Evolutionary conservation across 768 basidiomycete genomes (phyloP), one percentile per base, ranked within the genome.

Genomic region (Suillus cothurnatus): DNA sequence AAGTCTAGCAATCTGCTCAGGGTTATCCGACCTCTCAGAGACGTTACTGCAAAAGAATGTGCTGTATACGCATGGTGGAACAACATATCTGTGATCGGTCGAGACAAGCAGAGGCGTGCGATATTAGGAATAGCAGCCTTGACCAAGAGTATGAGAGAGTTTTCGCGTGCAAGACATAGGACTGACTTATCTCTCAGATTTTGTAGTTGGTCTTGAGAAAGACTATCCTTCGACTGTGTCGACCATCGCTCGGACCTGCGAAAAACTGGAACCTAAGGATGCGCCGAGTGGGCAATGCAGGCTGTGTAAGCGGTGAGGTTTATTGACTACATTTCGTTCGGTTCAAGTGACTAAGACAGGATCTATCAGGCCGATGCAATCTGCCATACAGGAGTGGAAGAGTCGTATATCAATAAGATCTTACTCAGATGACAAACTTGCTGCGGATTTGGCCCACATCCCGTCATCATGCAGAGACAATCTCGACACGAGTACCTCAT

Each of bases 171-270:
- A 63, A 45, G 36, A 31, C 12, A 53, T 31, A 55, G 23, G 36
- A 34, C 19, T 56, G 60, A 26, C 21, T 62, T 41, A 62, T 45
- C 57, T 43, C 14, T 14, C 63, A 93, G 93, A 89, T 73, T 95
- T 94, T 69, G 91, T 95, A 64, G 76, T 90, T 23, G 89, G 92
- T 3, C 73, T 95, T 34, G 93, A 95, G 76, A 86, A 83, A 60
- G 88, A 94, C 73, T 95, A 90, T 73, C 93, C 93, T 4, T 92
- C 93, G 0, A 95, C 93, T 0, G 93, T 94, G 14, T 93, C 92
- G 9, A 88, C 93, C 0, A 91, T 95, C 59, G 87, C 87, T 28
- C 85, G 90, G 41, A 94, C 93, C 1, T 92, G 91, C 70, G 87
- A 83, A 6, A 95, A 95, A 75, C 76, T 95, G 32, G 82, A 87